These are phyloP conservation scores for Scolecobasidium constrictum DNA, from an alignment of 2,329 filamentous ascomycete species.

Conservation along the genomic window DNA sequence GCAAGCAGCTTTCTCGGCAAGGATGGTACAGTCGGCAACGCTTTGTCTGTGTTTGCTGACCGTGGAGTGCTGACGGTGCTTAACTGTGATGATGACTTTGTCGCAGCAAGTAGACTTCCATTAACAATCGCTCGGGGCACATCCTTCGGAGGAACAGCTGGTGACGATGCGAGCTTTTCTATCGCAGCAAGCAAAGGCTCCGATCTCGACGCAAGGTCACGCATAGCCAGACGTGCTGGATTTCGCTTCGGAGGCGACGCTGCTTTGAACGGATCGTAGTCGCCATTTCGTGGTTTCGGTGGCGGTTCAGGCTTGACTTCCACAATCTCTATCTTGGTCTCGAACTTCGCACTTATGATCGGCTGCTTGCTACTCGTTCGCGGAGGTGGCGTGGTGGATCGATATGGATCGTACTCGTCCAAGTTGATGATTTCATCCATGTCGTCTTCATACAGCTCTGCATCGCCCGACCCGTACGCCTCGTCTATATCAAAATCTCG, in stretches of 20 bases:
- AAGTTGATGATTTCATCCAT: not conserved
- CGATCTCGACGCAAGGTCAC: not conserved
- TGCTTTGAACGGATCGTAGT: not conserved
- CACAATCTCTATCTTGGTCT: not conserved
- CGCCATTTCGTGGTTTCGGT: not conserved
- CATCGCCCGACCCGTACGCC: slow-evolving; percentile 4
- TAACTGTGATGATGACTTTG: not conserved
- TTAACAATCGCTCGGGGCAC: not conserved
- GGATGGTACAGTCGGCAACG: not conserved
- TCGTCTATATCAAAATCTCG: slow-evolving; percentile 2
- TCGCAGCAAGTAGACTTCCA: not conserved
- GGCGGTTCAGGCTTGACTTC: not conserved
- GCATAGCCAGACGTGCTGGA: not conserved
- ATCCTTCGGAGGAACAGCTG: not conserved
- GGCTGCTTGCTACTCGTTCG: not conserved
- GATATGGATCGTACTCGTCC: slow-evolving; percentile 8
- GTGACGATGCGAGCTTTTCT: not conserved
- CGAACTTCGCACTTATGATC: too few relatives aligned
- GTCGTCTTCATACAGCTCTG: not conserved
- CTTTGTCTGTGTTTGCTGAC: not conserved
- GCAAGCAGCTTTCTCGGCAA: not conserved
- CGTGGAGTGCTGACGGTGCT: not conserved
- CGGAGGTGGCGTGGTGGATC: not conserved
- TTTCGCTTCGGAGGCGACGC: not conserved
- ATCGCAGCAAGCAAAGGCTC: not conserved